These are phyloP conservation scores for Fagopyrum esculentum DNA, from an alignment of 148 eudicot genomes.

Conservation along the genomic window DNA sequence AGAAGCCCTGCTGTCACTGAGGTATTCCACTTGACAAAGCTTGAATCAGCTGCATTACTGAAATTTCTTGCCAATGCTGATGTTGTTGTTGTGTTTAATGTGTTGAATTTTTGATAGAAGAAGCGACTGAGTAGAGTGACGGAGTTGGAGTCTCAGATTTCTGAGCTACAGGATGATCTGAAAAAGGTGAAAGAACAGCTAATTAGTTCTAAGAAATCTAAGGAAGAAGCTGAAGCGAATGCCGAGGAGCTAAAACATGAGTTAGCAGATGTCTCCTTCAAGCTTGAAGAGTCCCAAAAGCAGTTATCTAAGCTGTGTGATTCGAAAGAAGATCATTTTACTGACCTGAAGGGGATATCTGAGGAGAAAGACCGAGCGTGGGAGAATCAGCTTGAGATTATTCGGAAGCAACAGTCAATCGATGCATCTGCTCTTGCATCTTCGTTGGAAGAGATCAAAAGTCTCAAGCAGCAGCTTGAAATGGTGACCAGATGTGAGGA, in stretches of 20 bases:
- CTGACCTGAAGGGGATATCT: conserved; percentile 28
- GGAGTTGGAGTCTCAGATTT: conserved; percentile 68
- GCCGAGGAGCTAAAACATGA: conserved; percentile 54
- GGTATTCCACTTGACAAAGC: conserved; percentile 30
- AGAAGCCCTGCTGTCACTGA: conserved; percentile 44
- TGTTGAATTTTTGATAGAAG: conserved; percentile 28
- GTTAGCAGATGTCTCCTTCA: conserved; percentile 43
- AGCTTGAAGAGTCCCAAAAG: conserved; percentile 61
- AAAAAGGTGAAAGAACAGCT: conserved; percentile 63
- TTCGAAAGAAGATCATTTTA: conserved; percentile 26
- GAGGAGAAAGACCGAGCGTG: conserved; percentile 29
- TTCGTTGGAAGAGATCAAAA: conserved; percentile 50
- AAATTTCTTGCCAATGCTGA: not conserved
- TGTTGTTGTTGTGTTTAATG: not conserved
- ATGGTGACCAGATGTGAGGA: conserved; percentile 36
- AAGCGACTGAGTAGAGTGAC: conserved; percentile 55
- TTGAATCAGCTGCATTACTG: not conserved
- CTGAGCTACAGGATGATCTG: conserved; percentile 73
- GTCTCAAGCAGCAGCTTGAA: conserved; percentile 49
- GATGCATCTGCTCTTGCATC: conserved; percentile 44
- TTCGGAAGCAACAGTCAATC: conserved; percentile 25
- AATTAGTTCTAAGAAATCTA: conserved; percentile 40
- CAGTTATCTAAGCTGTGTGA: conserved; percentile 32
- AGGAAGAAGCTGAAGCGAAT: conserved; percentile 51
- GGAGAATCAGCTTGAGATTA: conserved; percentile 33